Conservation (phyloP, 208 protist genomes). For the Leishmania amazonensis region DNA sequence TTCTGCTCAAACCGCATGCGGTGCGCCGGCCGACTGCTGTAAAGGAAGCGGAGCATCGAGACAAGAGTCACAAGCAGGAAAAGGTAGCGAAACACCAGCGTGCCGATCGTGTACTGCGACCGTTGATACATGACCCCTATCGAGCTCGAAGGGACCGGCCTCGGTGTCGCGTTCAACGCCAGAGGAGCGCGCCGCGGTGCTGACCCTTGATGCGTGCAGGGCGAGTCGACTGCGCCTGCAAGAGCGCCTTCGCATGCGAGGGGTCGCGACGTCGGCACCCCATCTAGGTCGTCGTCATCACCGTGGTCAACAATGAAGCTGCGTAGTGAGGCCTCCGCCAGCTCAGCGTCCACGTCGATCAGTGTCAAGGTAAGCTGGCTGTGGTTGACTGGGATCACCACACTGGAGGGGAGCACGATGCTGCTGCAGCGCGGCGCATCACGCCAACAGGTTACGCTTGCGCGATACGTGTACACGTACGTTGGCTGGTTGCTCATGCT, state of each 20-base stretch:
- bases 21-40: constrained; percentile 28
- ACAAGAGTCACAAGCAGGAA: constrained; percentile 53
- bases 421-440: constrained; percentile 48
- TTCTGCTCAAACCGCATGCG: constrained; percentile 61
- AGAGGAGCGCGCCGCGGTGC: not conserved
- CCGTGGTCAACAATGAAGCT: not conserved
- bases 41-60: constrained; percentile 55
- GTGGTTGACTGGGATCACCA: constrained; percentile 43
- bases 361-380: constrained; percentile 59
- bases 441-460: constrained; percentile 53
- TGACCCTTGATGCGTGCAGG: not conserved
- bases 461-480: constrained; percentile 45
- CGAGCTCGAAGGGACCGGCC: constrained; percentile 19
- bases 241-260: not conserved
- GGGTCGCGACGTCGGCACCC: not conserved
- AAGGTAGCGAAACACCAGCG: constrained; percentile 66
- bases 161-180: not conserved
- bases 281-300: not conserved
- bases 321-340: constrained; percentile 43
- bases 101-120: constrained; percentile 58
- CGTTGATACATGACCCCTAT: constrained; percentile 77
- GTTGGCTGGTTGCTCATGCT: constrained; percentile 3
- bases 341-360: constrained; percentile 55
- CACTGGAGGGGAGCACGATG: constrained; percentile 58
- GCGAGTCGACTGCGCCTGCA: not conserved